Base-by-base conservation (phyloP, 768 basidiomycete species). In the Ramaria sp. region DNA sequence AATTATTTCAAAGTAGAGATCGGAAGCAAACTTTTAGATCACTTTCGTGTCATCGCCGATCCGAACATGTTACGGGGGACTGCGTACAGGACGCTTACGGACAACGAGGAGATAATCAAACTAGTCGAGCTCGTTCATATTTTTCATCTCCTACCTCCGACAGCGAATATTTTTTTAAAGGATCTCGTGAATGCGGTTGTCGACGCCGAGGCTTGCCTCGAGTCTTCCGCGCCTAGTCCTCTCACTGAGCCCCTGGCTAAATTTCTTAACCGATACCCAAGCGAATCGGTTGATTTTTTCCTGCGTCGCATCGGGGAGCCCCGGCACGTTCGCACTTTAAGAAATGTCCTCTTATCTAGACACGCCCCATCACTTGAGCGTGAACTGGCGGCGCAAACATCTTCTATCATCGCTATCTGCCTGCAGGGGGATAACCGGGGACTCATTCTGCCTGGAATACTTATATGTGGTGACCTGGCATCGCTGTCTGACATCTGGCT, bases 1-100 rank as follows among this genome's bases (percentile, higher is more conserved):
- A 97, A 97, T 66, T 98, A 99, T 70, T 99, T 99, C 82, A 98
- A 97, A 67, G 95, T 99, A 16, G 96, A 99, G 71, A 98, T 99
- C 57, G 96, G 96, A 0, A 81, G 89, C 67, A 99, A 99, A 69
- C 80, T 99, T 6, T 74, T 99, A 20, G 96, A 98, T 62, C 96
- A 99, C 66, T 97, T 95, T 70, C 83, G 85, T 41, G 82, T 86
- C 36, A 85, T 99, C 20, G 89, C 95, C 24, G 92, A 95, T 62
- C 85, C 90, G 13, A 83, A 84, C 59, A 83, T 89, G 73, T 75
- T 97, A 25, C 77, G 79, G 55, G 81, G 79, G 45, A 86, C 93
- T 0, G 82, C 91, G 0, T 79, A 82, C 56, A 75, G 87, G 4
- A 88, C 92, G 1, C 71, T 90, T 22, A 77, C 81, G 15, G 91